These are phyloP conservation scores for Rhodotorula kratochvilovae DNA, from an alignment of 768 basidiomycete species.

Conservation along the genomic window DNA sequence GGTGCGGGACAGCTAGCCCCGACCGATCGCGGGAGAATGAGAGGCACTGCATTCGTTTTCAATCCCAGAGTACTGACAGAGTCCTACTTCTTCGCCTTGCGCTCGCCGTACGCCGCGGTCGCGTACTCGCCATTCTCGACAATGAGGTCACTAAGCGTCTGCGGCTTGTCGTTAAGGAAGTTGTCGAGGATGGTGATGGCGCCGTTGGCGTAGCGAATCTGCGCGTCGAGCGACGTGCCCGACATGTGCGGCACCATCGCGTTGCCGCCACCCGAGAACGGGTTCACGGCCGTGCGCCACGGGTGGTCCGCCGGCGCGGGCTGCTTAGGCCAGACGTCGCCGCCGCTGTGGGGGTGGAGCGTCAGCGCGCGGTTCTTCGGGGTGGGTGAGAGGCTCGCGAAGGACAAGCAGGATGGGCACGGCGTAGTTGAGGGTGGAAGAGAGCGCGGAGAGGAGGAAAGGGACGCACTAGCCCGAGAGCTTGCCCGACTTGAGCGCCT, in stretches of 20 bases:
- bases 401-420: no score
- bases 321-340: conserved; percentile 81
- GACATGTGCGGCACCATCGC: conserved; percentile 65
- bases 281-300: conserved; percentile 78
- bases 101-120: conserved; percentile 23
- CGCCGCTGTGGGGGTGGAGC: conserved; percentile 40
- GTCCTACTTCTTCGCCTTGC: not conserved
- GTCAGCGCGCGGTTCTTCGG: no score
- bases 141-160: conserved; percentile 77
- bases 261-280: conserved; percentile 69
- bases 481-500: conserved; percentile 69
- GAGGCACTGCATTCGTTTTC: no score
- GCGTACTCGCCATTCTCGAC: conserved; percentile 35
- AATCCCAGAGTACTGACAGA: no score
- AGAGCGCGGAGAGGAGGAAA: no score
- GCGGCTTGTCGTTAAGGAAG: conserved; percentile 61
- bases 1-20: no score
- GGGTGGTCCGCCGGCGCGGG: conserved; percentile 80
- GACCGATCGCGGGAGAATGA: no score
- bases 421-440: no score
- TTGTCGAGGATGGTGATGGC: conserved; percentile 66
- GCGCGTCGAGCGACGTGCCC: conserved; percentile 74
- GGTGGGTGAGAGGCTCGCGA: no score
- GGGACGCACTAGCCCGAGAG: conserved; percentile 53
- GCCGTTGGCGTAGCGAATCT: conserved; percentile 75